Conservation (phyloP, 164 flowering plant genomes). For the Buxus sempervirens region DNA sequence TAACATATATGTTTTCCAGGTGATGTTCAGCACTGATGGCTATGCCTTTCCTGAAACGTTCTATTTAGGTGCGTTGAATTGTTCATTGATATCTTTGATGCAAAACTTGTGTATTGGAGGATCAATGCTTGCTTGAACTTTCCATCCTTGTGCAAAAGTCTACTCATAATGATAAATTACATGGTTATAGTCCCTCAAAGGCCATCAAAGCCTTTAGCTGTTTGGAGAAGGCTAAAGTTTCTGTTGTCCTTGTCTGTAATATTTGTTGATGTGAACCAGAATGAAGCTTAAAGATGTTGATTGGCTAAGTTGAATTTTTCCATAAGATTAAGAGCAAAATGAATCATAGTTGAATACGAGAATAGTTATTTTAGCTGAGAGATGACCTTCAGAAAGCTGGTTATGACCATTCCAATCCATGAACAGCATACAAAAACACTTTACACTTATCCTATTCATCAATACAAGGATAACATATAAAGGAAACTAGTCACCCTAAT, state of each 20-base stretch:
- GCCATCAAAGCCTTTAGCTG: neutral
- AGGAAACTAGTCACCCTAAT: neutral
- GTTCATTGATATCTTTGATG: too few species aligned
- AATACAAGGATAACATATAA: neutral
- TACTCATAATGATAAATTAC: neutral
- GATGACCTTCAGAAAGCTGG: too few species aligned
- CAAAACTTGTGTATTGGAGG: neutral
- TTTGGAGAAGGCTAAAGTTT: neutral
- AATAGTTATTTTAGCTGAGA: too few species aligned
- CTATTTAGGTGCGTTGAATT: conserved; percentile 68
- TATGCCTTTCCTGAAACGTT: conserved; percentile 85
- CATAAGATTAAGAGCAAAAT: too few species aligned
- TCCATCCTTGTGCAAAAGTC: neutral
- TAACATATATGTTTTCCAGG: conserved; percentile 42
- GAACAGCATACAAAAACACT: too few species aligned
- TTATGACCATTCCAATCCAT: too few species aligned
- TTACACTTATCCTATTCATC: too few species aligned
- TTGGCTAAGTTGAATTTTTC: too few species aligned
- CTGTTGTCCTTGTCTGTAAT: neutral
- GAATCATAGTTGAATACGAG: too few species aligned
- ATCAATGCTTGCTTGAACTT: too few species aligned
- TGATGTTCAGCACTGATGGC: conserved; percentile 99
- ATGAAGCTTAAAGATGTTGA: neutral
- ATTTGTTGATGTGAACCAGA: neutral
- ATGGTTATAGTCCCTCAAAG: neutral